Evolutionary conservation across 139 green algal species (phyloP).

Genomic region (Haematococcus lacustris): DNA sequence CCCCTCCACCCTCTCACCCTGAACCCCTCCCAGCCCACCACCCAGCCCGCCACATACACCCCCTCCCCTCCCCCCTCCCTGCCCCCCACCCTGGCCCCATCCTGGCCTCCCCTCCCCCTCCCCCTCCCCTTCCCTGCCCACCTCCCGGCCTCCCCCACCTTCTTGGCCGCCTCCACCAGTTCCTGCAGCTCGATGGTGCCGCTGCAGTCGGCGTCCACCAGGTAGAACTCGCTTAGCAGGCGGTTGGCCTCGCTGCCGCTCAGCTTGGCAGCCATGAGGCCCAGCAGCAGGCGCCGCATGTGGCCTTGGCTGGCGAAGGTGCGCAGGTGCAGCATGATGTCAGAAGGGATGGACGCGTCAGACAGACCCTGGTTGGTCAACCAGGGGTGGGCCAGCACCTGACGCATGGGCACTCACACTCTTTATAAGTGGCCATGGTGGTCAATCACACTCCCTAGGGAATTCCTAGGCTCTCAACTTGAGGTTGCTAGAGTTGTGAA

Average conservation of each 20-base stretch:
- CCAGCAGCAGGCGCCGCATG: conserved; percentile 43
- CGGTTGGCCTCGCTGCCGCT: conserved; percentile 24
- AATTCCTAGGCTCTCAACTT: too few species aligned
- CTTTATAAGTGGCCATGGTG: too few species aligned
- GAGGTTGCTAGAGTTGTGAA: too few species aligned
- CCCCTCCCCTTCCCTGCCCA: too few species aligned
- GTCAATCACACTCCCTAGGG: too few species aligned
- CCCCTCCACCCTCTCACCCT: too few species aligned
- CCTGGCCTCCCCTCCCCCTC: too few species aligned
- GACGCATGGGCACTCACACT: too few species aligned
- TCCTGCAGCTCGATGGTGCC: conserved; percentile 41
- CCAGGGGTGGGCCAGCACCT: conserved; percentile 22
- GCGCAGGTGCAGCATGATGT: conserved; percentile 37
- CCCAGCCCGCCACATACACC: too few species aligned
- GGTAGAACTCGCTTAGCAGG: conserved; percentile 32
- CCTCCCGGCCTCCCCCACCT: conserved; percentile 26
- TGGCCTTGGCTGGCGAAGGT: conserved; percentile 37
- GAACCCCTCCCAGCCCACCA: too few species aligned
- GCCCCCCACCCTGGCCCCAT: too few species aligned
- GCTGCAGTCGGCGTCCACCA: conserved; percentile 27
- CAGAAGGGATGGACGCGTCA: conserved; percentile 15
- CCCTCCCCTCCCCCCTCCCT: too few species aligned
- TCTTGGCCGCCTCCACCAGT: conserved; percentile 27
- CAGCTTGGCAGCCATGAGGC: conserved; percentile 35
- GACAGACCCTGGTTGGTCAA: conserved; percentile 11